Conservation (phyloP, 495 filamentous ascomycete genomes). For the Trichoderma orchidacearum region DNA sequence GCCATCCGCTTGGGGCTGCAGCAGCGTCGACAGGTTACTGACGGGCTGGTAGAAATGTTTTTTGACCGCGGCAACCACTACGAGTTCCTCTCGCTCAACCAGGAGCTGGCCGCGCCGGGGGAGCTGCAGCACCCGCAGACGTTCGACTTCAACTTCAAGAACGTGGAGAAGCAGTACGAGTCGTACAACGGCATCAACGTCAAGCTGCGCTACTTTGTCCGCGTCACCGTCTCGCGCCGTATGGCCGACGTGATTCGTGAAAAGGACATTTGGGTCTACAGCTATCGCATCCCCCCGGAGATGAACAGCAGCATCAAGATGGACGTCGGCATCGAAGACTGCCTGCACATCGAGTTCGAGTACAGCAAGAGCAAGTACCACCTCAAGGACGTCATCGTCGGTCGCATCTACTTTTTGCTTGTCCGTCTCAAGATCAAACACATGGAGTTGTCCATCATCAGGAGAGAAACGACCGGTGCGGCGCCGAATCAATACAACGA, state of each 20-base stretch:
- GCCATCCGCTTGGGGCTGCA: slow-evolving; percentile 1
- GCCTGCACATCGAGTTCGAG: slow-evolving; percentile 98
- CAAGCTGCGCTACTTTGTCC: slow-evolving; percentile 94
- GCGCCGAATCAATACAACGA: slow-evolving; percentile 99
- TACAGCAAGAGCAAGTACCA: slow-evolving; percentile 99
- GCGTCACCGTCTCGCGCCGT: slow-evolving; percentile 86
- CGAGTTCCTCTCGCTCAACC: slow-evolving; percentile 91
- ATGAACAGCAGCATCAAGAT: slow-evolving; percentile 99
- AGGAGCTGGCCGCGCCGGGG: slow-evolving; percentile 90
- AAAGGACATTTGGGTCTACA: slow-evolving; percentile 99
- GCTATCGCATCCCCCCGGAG: slow-evolving; percentile 95
- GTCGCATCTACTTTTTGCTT: slow-evolving; percentile 95
- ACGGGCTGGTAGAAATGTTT: slow-evolving; percentile 69
- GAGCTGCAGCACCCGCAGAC: slow-evolving; percentile 98
- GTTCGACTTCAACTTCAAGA: slow-evolving; percentile 99
- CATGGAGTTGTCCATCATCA: slow-evolving; percentile 98
- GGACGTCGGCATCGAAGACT: slow-evolving; percentile 99
- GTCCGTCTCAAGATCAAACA: slow-evolving; percentile 99
- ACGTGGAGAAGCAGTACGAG: slow-evolving; percentile 99
- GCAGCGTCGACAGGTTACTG: background rate
- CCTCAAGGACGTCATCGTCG: slow-evolving; percentile 98
- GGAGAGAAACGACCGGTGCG: slow-evolving; percentile 88
- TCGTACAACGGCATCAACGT: slow-evolving; percentile 99
- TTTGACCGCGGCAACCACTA: slow-evolving; percentile 98
- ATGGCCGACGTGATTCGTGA: slow-evolving; percentile 98